phyloP scores from a whole-genome alignment of 2,329 filamentous ascomycete genomes.

The Botryotinia calthae region DNA sequence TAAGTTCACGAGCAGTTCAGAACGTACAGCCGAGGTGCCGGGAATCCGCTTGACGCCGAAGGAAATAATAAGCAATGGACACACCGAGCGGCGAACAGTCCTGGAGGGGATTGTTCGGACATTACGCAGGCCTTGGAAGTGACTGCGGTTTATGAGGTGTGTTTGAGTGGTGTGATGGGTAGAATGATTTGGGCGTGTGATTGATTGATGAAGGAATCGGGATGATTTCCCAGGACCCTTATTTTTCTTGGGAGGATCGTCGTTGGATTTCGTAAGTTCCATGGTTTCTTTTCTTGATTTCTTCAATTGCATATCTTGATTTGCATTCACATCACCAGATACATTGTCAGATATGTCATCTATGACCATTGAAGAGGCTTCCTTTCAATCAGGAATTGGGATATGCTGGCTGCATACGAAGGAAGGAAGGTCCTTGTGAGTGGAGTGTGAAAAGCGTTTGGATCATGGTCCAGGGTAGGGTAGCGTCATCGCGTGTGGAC shows the following conservation, averaged over 20 bases:
- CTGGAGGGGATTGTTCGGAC: constrained; percentile 7
- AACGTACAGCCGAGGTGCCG: constrained; percentile 3
- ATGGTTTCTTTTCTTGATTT: constrained; percentile 10
- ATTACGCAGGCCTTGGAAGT: not conserved
- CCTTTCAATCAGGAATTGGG: not conserved
- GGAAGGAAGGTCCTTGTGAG: constrained; percentile 5
- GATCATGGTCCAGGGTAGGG: not conserved
- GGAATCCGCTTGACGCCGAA: constrained; percentile 10
- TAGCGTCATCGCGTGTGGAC: constrained; percentile 5
- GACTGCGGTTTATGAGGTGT: not conserved
- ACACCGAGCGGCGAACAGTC: not conserved
- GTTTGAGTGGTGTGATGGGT: not conserved
- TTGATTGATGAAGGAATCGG: not conserved
- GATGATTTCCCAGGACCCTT: constrained; percentile 5
- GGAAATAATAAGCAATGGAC: not conserved
- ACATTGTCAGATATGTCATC: not conserved
- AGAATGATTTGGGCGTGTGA: not conserved
- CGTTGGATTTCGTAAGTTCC: not conserved
- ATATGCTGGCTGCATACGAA: not conserved
- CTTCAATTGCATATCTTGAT: not conserved
- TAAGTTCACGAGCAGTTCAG: not conserved
- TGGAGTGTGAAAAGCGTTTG: not conserved
- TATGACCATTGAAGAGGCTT: not conserved
- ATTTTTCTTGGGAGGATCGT: not conserved
- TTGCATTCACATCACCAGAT: not conserved